These are phyloP conservation scores for Herpotrichia juniperi DNA, from an alignment of 2,329 filamentous ascomycete genomes.

Conservation along the genomic window DNA sequence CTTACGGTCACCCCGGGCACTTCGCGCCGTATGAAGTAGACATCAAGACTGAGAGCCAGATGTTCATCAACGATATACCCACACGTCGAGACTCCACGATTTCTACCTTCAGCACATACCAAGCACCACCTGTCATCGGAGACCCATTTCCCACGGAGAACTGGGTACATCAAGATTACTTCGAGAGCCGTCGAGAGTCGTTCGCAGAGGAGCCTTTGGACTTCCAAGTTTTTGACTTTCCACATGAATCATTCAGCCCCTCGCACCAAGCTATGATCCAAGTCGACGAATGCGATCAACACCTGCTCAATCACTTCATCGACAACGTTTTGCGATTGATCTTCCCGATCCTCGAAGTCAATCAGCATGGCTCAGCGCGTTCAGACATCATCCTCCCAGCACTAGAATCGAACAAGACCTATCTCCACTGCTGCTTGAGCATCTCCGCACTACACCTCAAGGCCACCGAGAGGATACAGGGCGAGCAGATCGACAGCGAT, in stretches of 20 bases:
- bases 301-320: constrained; percentile 88
- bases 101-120: constrained; percentile 91
- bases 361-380: constrained; percentile 81
- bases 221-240: constrained; percentile 83
- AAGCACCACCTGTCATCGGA: constrained; percentile 75
- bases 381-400: constrained; percentile 86
- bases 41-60: constrained; percentile 92
- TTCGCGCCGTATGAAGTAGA: constrained; percentile 89
- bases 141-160: constrained; percentile 70
- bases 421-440: constrained; percentile 94
- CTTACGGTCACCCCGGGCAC: constrained; percentile 61
- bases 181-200: constrained; percentile 71
- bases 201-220: constrained; percentile 64
- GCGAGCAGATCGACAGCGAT: constrained; percentile 82
- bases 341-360: constrained; percentile 90
- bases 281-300: constrained; percentile 85
- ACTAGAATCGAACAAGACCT: constrained; percentile 88
- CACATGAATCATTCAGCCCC: constrained; percentile 66
- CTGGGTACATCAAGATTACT: constrained; percentile 75
- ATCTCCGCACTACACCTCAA: constrained; percentile 93
- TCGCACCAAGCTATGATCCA: constrained; percentile 76
- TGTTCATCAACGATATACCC: constrained; percentile 90
- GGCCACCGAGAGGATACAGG: constrained; percentile 69
- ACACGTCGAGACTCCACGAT: constrained; percentile 84
- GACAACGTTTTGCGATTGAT: constrained; percentile 84